These are phyloP conservation scores for Candida wancherniae DNA, from an alignment of 805 yeast species.

Conservation along the genomic window DNA sequence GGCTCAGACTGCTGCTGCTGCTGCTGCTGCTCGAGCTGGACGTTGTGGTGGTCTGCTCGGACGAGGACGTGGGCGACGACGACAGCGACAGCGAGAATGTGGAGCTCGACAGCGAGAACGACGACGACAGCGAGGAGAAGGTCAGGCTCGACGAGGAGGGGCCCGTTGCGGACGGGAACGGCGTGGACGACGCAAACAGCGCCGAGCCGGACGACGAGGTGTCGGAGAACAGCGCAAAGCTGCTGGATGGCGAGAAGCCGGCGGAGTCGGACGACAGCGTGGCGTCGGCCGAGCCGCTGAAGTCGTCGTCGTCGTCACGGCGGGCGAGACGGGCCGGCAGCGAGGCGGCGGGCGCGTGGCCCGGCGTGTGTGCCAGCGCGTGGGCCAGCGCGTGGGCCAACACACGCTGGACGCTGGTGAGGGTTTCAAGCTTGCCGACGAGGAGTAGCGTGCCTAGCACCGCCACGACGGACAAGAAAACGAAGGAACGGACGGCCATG, in stretches of 20 bases:
- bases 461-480: constrained; percentile 2
- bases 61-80: neutral
- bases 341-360: too few species aligned
- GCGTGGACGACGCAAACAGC: neutral
- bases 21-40: constrained; percentile 1
- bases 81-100: neutral
- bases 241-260: too few species aligned
- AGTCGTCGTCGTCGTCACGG: too few species aligned
- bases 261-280: too few species aligned
- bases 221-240: too few species aligned
- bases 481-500: constrained; percentile 6
- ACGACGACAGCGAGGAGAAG: neutral
- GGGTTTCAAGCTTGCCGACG: neutral
- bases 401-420: neutral
- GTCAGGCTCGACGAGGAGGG: neutral
- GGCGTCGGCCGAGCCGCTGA: too few species aligned
- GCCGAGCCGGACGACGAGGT: neutral
- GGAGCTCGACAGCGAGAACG: neutral
- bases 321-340: too few species aligned
- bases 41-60: neutral
- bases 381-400: too few species aligned
- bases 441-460: constrained; percentile 2
- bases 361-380: too few species aligned
- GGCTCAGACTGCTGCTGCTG: neutral
- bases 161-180: neutral